Evolutionary conservation across 2,329 filamentous ascomycete species (phyloP).

Genomic region (Emergomyces orientalis): DNA sequence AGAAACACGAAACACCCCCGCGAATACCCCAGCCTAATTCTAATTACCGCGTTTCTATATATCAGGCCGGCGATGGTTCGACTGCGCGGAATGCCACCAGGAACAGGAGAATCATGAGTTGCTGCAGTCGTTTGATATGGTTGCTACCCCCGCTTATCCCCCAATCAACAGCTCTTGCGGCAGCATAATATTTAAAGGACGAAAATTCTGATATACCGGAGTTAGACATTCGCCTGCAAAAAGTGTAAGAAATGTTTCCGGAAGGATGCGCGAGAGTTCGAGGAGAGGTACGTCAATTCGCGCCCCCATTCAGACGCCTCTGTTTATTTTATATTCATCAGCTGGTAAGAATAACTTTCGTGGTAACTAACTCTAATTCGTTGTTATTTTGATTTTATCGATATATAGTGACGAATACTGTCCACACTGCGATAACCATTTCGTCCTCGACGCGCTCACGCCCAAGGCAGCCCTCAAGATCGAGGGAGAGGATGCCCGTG

Average conservation of each 20-base stretch:
- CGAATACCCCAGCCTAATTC: neutral
- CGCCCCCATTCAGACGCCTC: neutral
- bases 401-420: constrained; percentile 78
- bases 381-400: neutral
- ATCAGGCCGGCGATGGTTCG: constrained; percentile 67
- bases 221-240: constrained; percentile 75
- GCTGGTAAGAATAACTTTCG: no score
- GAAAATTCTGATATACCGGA: neutral
- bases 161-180: no score
- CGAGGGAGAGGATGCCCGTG: constrained; percentile 80
- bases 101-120: constrained; percentile 73
- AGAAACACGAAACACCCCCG: neutral
- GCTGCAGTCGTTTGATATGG: constrained; percentile 72
- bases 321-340: neutral
- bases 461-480: constrained; percentile 76
- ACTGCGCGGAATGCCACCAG: constrained; percentile 88
- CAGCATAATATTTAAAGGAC: no score
- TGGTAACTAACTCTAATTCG: neutral
- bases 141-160: constrained; percentile 19
- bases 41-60: neutral
- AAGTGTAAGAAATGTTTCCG: constrained; percentile 98
- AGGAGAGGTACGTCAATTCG: constrained; percentile 53
- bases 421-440: constrained; percentile 98
- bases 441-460: constrained; percentile 77
- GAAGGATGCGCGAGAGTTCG: constrained; percentile 84